These are phyloP conservation scores for Colletotrichum agaves DNA, from an alignment of 2,329 filamentous ascomycete species.

Conservation along the genomic window DNA sequence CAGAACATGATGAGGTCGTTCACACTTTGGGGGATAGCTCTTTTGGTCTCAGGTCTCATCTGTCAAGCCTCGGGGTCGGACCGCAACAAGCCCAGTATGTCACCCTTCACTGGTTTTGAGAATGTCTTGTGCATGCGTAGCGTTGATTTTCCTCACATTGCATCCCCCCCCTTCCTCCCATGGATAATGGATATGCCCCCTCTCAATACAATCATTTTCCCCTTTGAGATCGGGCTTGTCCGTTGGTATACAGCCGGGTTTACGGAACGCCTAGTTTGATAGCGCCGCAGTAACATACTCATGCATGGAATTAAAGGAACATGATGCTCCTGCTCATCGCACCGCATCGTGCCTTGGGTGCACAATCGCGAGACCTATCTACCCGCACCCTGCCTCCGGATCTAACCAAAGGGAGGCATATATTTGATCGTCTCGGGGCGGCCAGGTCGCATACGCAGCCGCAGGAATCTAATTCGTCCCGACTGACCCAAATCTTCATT, in stretches of 20 bases:
- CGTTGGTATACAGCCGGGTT: conserved; percentile 10
- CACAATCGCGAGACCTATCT: conserved; percentile 14
- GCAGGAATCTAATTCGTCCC: conserved; percentile 28
- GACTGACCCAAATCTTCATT: conserved; percentile 8
- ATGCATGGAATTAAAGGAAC: conserved; percentile 10
- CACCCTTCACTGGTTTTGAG: not conserved
- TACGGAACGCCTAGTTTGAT: conserved; percentile 28
- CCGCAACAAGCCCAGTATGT: not conserved
- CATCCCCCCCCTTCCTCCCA: not conserved
- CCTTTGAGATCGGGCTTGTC: conserved; percentile 10
- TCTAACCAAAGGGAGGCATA: conserved; percentile 29
- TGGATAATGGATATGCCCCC: not conserved
- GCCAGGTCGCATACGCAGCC: conserved; percentile 34
- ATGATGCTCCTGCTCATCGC: conserved; percentile 5
- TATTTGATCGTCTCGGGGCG: conserved; percentile 32
- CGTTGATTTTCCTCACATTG: not conserved
- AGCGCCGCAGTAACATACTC: not conserved
- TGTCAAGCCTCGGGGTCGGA: conserved; percentile 4
- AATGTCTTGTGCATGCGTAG: not conserved
- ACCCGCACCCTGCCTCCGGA: conserved; percentile 27
- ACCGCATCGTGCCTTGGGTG: conserved; percentile 14
- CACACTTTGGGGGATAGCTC: conserved; percentile 12
- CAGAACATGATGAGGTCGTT: conserved; percentile 22
- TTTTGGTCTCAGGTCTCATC: conserved; percentile 1
- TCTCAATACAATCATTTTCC: conserved; percentile 21